Evolutionary conservation across 208 protist species (phyloP).

Genomic region (Trypanosoma avium): DNA sequence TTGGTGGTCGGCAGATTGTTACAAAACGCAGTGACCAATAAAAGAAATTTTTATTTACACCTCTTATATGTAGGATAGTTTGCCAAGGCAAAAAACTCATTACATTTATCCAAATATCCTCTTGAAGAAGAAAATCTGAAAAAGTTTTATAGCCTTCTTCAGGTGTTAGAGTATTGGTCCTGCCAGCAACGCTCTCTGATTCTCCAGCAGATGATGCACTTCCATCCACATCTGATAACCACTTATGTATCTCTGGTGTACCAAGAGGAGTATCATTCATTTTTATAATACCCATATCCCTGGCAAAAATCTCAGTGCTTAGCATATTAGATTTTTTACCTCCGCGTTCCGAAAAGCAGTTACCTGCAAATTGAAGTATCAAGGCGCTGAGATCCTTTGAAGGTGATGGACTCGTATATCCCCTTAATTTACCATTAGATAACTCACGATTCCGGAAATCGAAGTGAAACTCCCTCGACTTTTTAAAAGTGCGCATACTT

Average conservation of each 20-base stretch:
- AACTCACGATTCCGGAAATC: neutral
- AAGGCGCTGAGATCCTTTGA: conserved; percentile 55
- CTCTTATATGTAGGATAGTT: conserved; percentile 37
- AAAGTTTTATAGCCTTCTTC: conserved; percentile 28
- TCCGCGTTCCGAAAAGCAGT: conserved; percentile 41
- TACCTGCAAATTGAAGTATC: conserved; percentile 51
- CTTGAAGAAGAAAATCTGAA: conserved; percentile 17
- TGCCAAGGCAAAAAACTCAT: conserved; percentile 56
- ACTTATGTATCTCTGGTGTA: neutral
- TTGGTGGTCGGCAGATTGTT: conserved; percentile 44
- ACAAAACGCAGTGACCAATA: conserved; percentile 41
- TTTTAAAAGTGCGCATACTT: neutral
- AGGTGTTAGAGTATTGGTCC: conserved; percentile 24
- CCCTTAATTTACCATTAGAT: neutral
- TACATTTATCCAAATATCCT: conserved; percentile 40
- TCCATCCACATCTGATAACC: conserved; percentile 29
- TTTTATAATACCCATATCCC: conserved; percentile 6
- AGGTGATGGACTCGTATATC: neutral
- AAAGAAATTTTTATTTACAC: conserved; percentile 53
- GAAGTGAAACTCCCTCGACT: neutral
- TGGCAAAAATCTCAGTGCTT: conserved; percentile 67
- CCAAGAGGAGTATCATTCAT: conserved; percentile 1
- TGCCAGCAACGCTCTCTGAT: conserved; percentile 32
- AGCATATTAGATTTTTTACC: conserved; percentile 32
- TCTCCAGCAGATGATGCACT: conserved; percentile 41